Base-by-base conservation (phyloP, 257 asterid species). In the Petunia axillaris region DNA sequence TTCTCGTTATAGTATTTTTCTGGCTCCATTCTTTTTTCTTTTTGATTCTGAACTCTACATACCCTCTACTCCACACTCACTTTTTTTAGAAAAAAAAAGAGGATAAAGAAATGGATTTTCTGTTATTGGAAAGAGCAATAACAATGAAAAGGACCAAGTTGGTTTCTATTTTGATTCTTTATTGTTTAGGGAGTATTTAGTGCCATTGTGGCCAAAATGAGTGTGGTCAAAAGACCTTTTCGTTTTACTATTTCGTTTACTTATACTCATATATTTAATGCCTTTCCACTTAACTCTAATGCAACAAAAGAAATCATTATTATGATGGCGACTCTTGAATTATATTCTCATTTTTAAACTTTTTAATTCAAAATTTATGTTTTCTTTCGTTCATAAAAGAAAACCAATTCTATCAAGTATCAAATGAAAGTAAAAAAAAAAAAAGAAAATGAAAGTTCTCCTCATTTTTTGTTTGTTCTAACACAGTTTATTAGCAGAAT, bases 111-210 rank as follows among this genome's bases (percentile, higher is more conserved):
- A 71, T 71, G 35, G 48, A 46, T 71, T 71, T 38, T 48, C 43
- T 48, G 77, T 48, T 48, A 71, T 48, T 71, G 77, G 35, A 10
- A 48, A 70, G 59, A 70, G 77, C 77, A 70, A 48, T 71, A 35
- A 48, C 59, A 48, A 36, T 48, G 77, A 71, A 48, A 71, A 71
- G 77, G 35, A 48, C 44, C 35, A 71, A 48, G 60, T 48, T 71
- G 77, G 58, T 71, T 71, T 48, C 60, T 35, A 71, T 48, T 71
- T 48, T 71, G 25, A 71, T 10, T 41, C 9, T 63, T 63, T 36
- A 63, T 36, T 64, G 37, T 43, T 41, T 6, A 41, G 11, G 14
- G 9, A 48, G 25, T 46, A 25, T 25, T 25, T 25, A 25, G 25
- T 25, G 25, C 25, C 25, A 25, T 25, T 25, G 25, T 25, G 25